These are phyloP conservation scores for Starmera dryadoides DNA, from an alignment of 805 yeast genomes.

Conservation along the genomic window DNA sequence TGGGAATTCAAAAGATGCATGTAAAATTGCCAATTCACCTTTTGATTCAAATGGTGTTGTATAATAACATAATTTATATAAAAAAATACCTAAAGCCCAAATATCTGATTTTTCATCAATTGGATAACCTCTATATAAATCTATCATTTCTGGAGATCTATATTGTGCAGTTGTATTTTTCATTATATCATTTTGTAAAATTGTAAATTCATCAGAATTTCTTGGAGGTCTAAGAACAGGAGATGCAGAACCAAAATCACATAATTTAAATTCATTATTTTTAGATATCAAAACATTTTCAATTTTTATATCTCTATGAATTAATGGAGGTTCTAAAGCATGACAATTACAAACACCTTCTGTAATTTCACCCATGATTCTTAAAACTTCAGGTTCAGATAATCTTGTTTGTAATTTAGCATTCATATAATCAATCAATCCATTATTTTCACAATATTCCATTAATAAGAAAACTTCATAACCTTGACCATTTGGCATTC, in stretches of 20 bases:
- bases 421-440: slow-evolving; percentile 76
- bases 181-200: slow-evolving; percentile 60
- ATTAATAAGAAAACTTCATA: slow-evolving; percentile 74
- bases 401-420: slow-evolving; percentile 58
- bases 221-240: slow-evolving; percentile 57
- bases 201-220: slow-evolving; percentile 50
- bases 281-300: slow-evolving; percentile 68
- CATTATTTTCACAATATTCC: slow-evolving; percentile 75
- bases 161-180: slow-evolving; percentile 83
- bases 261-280: slow-evolving; percentile 54
- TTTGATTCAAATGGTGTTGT: slow-evolving; percentile 75
- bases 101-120: slow-evolving; percentile 79
- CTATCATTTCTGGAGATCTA: slow-evolving; percentile 81
- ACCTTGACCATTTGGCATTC: slow-evolving; percentile 44
- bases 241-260: slow-evolving; percentile 81
- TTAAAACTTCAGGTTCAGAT: slow-evolving; percentile 59
- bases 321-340: slow-evolving; percentile 58
- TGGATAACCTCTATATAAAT: slow-evolving; percentile 57
- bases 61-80: slow-evolving; percentile 73
- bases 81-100: slow-evolving; percentile 78
- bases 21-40: slow-evolving; percentile 57
- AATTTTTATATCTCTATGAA: slow-evolving; percentile 77
- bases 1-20: slow-evolving; percentile 47
- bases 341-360: slow-evolving; percentile 78
- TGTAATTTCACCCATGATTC: slow-evolving; percentile 62